Conservation (phyloP, 2,329 filamentous ascomycete genomes). For the Ustulina deusta region DNA sequence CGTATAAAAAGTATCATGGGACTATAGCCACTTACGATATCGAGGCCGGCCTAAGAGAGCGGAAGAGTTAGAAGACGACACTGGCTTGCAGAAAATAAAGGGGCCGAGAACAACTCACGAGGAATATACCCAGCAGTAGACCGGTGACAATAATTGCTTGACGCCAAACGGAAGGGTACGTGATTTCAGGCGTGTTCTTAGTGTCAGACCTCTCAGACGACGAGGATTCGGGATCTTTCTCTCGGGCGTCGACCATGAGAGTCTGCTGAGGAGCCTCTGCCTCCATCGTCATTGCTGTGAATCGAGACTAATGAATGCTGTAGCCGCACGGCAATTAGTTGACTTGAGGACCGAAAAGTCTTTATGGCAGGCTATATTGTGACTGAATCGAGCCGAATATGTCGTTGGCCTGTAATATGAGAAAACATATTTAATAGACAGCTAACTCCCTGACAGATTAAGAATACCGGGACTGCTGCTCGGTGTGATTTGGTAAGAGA, state of each 20-base stretch:
- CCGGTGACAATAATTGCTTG: constrained; percentile 27
- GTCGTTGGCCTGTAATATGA: too few species aligned
- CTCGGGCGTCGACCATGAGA: background rate
- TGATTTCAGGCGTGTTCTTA: background rate
- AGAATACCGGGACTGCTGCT: too few species aligned
- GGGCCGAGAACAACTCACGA: constrained; percentile 15
- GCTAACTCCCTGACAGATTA: too few species aligned
- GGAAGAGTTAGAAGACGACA: background rate
- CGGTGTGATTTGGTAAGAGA: too few species aligned
- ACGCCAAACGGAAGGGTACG: constrained; percentile 24
- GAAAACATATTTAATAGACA: too few species aligned
- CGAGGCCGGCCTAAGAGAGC: constrained; percentile 26
- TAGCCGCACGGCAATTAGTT: too few species aligned
- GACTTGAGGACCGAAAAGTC: too few species aligned
- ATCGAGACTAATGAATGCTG: too few species aligned
- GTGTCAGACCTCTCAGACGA: background rate
- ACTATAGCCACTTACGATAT: constrained; percentile 25
- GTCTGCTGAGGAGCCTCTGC: background rate
- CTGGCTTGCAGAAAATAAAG: background rate
- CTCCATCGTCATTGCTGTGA: background rate
- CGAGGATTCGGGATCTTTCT: background rate
- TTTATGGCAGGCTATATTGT: too few species aligned
- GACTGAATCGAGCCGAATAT: too few species aligned
- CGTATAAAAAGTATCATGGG: background rate
- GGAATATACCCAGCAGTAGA: constrained; percentile 25